Percentiles rank a stretch among this genome's conserved stretches.
Evolutionary conservation across 345 rosid genomes (phyloP).

Genomic region (Crucihimalaya himalaica): DNA sequence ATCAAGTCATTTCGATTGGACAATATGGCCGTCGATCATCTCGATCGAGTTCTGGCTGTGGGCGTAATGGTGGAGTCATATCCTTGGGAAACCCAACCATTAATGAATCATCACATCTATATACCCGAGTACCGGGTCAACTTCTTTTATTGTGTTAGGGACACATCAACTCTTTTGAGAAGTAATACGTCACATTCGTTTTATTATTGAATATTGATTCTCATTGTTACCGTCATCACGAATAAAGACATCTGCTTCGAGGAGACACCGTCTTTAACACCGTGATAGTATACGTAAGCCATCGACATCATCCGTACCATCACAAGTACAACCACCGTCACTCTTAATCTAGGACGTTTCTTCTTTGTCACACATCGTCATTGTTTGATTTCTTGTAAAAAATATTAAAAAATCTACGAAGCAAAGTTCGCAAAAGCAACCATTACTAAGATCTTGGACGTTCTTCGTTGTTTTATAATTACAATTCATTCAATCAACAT

Average conservation of each 20-base stretch:
- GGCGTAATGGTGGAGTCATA: background rate
- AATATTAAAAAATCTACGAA: background rate
- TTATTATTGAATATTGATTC: background rate
- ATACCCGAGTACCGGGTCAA: background rate
- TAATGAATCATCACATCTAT: too few relatives aligned
- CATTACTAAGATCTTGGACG: background rate
- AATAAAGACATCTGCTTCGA: constrained; percentile 1
- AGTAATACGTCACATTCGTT: constrained; percentile 2
- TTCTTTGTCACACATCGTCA: constrained; percentile 10
- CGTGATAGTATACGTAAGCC: constrained; percentile 11
- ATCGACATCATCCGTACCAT: constrained; percentile 21
- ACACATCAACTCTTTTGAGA: constrained; percentile 10
- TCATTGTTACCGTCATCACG: constrained; percentile 4
- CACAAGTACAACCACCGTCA: background rate
- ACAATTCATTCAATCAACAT: background rate
- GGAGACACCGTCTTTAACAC: constrained; percentile 14
- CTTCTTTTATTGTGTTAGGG: background rate
- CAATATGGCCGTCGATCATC: background rate
- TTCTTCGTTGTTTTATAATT: background rate
- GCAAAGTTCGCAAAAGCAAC: background rate
- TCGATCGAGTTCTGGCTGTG: background rate
- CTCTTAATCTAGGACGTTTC: constrained; percentile 21
- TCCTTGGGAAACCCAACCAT: background rate
- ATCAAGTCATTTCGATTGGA: background rate
- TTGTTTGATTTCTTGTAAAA: background rate